Conservation (phyloP, 352 stramenopile species). For the Globisporangium camurandrum region DNA sequence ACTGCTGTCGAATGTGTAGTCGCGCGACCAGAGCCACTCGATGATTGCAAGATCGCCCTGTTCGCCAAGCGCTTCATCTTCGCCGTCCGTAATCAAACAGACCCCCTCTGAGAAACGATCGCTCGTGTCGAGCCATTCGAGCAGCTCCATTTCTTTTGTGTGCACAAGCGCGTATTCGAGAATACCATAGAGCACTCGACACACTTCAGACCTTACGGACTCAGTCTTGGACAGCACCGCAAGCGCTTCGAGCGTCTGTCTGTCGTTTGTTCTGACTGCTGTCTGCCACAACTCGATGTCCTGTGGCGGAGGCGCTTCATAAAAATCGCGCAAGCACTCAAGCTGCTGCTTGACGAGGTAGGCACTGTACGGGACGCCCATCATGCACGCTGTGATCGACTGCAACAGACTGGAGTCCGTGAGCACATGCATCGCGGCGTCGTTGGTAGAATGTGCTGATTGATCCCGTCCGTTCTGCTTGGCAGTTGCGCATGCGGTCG, state of each 20-base stretch:
- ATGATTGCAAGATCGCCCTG: neutral
- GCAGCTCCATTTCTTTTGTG: neutral
- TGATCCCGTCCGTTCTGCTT: no score
- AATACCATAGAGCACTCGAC: neutral
- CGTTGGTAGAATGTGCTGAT: no score
- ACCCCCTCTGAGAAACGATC: no score
- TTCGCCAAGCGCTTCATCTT: neutral
- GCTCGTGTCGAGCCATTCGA: neutral
- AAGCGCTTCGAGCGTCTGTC: neutral
- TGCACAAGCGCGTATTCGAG: neutral
- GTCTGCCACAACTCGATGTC: neutral
- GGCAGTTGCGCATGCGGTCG: no score
- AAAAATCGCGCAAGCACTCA: neutral
- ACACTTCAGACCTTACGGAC: neutral
- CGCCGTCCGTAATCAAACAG: neutral
- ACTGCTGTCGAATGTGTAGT: no score
- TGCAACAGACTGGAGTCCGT: neutral
- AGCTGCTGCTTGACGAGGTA: slow-evolving; percentile 1
- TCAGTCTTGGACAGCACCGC: neutral
- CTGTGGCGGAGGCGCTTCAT: no score
- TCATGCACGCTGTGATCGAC: neutral
- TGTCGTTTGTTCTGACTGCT: neutral
- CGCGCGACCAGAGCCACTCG: neutral
- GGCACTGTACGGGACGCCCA: neutral
- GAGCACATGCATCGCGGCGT: neutral